Percentiles rank a stretch among this genome's conserved stretches.
Evolutionary conservation across 2,329 filamentous ascomycete genomes (phyloP).

Genomic region (Alternaria sp.): DNA sequence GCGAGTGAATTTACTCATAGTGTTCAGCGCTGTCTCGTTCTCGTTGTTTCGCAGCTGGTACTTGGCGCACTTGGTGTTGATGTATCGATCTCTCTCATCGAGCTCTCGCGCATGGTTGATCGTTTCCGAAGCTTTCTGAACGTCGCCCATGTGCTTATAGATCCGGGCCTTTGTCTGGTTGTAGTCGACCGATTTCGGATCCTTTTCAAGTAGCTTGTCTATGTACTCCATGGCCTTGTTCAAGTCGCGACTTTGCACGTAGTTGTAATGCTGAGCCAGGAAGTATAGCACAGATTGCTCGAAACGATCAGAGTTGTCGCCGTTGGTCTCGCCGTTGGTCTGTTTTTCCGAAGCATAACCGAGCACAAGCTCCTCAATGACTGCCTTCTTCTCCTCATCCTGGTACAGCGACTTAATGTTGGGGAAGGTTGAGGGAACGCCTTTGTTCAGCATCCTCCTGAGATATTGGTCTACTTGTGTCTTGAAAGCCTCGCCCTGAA

Average conservation of each 20-base stretch:
- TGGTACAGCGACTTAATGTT: constrained; percentile 94
- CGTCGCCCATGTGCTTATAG: constrained; percentile 87
- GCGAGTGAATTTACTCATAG: constrained; percentile 92
- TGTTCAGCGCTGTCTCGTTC: constrained; percentile 84
- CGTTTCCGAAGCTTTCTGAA: constrained; percentile 78
- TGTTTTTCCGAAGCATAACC: constrained; percentile 74
- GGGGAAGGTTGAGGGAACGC: constrained; percentile 93
- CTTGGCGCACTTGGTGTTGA: constrained; percentile 98
- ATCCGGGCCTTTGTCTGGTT: constrained; percentile 96
- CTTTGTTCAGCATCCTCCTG: constrained; percentile 85
- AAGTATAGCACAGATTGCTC: constrained; percentile 87
- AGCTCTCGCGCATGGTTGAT: constrained; percentile 89
- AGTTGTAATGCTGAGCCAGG: constrained; percentile 97
- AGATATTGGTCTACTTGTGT: constrained; percentile 81
- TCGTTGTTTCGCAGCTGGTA: constrained; percentile 95
- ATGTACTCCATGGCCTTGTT: constrained; percentile 82
- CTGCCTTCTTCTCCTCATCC: constrained; percentile 78
- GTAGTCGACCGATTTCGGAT: constrained; percentile 86
- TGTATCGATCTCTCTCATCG: constrained; percentile 92
- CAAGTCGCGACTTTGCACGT: constrained; percentile 84
- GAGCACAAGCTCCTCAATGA: constrained; percentile 77
- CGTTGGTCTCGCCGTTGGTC: constrained; percentile 61
- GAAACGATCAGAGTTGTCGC: constrained; percentile 67
- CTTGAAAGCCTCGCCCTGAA: constrained; percentile 81
- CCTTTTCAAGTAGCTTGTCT: constrained; percentile 81